Conservation (phyloP, 495 filamentous ascomycete species). For the Bombardia bombarda region DNA sequence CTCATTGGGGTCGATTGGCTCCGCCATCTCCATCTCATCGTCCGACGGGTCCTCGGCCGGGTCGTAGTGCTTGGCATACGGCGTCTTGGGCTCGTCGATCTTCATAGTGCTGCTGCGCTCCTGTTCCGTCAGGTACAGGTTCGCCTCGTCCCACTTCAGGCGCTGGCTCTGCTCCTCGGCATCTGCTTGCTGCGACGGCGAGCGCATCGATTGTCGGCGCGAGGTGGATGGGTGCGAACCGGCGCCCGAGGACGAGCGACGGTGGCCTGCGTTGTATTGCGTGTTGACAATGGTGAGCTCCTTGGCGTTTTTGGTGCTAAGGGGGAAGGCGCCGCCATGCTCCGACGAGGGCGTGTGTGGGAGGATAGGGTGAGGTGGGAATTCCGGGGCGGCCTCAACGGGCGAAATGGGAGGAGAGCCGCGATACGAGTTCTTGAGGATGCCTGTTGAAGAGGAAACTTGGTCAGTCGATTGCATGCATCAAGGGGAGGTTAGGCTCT, state of each 20-base stretch:
- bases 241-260: conserved; percentile 68
- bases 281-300: conserved; percentile 92
- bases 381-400: conserved; percentile 14
- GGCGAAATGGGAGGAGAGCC: conserved; percentile 47
- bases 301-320: conserved; percentile 57
- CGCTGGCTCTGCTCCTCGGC: conserved; percentile 55
- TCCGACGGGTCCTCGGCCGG: conserved; percentile 75
- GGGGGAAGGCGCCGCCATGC: conserved; percentile 14
- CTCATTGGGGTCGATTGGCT: conserved; percentile 24
- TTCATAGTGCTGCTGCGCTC: conserved; percentile 95
- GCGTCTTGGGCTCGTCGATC: conserved; percentile 96
- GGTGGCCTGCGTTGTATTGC: conserved; percentile 83
- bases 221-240: conserved; percentile 47
- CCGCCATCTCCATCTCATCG: conserved; percentile 59
- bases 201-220: conserved; percentile 59
- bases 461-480: neutral
- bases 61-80: conserved; percentile 86
- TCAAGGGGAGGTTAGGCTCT: no score
- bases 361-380: conserved; percentile 23
- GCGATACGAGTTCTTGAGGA: conserved; percentile 83
- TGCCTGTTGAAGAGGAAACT: conserved; percentile 47
- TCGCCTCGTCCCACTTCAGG: conserved; percentile 96
- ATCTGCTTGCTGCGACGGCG: conserved; percentile 26
- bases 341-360: conserved; percentile 26
- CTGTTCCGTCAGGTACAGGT: conserved; percentile 91